Conservation (phyloP, 139 green algal genomes). For the Asterochloris sp. region DNA sequence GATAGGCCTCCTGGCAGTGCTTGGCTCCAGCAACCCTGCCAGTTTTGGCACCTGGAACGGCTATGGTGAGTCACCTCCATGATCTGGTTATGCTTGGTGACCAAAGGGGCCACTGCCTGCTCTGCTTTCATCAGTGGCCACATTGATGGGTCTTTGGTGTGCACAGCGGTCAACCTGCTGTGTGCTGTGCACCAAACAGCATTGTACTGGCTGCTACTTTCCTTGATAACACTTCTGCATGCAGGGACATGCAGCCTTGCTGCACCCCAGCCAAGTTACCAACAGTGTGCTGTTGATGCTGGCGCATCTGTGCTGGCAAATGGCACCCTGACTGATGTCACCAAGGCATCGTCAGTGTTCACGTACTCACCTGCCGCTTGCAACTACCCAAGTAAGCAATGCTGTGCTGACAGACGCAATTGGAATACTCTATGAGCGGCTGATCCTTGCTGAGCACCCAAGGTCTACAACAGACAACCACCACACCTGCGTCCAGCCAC, state of each 20-base stretch:
- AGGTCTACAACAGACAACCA: too few relatives aligned
- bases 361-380: slow-evolving; percentile 16
- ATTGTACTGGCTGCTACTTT: too few relatives aligned
- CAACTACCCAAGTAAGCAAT: slow-evolving; percentile 26
- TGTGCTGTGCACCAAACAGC: too few relatives aligned
- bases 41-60: slow-evolving; percentile 18
- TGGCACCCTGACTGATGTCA: neutral
- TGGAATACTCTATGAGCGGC: too few relatives aligned
- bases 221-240: neutral
- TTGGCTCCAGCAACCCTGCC: slow-evolving; percentile 18
- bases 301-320: neutral
- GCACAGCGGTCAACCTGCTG: too few relatives aligned
- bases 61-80: too few relatives aligned
- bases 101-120: too few relatives aligned
- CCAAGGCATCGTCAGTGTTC: slow-evolving; percentile 16
- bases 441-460: too few relatives aligned
- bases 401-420: neutral
- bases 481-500: too few relatives aligned
- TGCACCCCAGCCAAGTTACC: neutral
- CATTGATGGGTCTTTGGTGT: too few relatives aligned
- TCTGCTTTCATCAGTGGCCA: too few relatives aligned
- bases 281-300: slow-evolving; percentile 12
- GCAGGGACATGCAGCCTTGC: slow-evolving; percentile 12
- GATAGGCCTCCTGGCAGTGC: slow-evolving; percentile 15
- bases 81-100: too few relatives aligned